phyloP scores from a whole-genome alignment of 768 basidiomycete species.

The Lepiota venenata region DNA sequence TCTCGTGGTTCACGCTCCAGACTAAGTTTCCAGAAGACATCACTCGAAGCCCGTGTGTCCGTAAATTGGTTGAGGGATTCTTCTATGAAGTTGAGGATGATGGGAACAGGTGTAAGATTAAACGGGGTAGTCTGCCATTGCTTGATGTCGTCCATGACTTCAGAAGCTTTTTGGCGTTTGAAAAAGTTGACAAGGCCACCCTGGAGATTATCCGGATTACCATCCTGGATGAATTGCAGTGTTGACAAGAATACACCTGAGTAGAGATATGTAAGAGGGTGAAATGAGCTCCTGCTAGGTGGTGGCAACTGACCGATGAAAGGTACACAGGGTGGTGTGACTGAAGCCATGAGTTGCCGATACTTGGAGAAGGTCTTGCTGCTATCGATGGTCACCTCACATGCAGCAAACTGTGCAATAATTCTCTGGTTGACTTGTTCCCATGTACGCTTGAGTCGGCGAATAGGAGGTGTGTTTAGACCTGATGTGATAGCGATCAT shows the following conservation, averaged over 20 bases:
- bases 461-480: slow-evolving; percentile 89
- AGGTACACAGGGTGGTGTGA: slow-evolving; percentile 92
- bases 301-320: slow-evolving; percentile 72
- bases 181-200: slow-evolving; percentile 89
- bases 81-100: slow-evolving; percentile 73
- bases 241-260: slow-evolving; percentile 94
- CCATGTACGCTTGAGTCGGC: slow-evolving; percentile 91
- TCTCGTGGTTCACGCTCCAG: slow-evolving; percentile 90
- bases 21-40: slow-evolving; percentile 83
- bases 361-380: slow-evolving; percentile 95
- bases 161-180: slow-evolving; percentile 94
- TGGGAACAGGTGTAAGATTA: slow-evolving; percentile 69
- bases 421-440: slow-evolving; percentile 79
- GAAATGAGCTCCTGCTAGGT: slow-evolving; percentile 9
- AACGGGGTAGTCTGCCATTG: slow-evolving; percentile 92
- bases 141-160: slow-evolving; percentile 95
- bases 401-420: slow-evolving; percentile 67
- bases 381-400: slow-evolving; percentile 89
- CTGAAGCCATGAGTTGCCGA: slow-evolving; percentile 73
- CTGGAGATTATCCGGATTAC: slow-evolving; percentile 76
- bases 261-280: neutral
- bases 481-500: slow-evolving; percentile 96
- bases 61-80: slow-evolving; percentile 68
- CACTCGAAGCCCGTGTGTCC: slow-evolving; percentile 67
- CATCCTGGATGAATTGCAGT: slow-evolving; percentile 97